These are phyloP conservation scores for Asterophora parasitica DNA, from an alignment of 768 basidiomycete genomes.

Conservation along the genomic window DNA sequence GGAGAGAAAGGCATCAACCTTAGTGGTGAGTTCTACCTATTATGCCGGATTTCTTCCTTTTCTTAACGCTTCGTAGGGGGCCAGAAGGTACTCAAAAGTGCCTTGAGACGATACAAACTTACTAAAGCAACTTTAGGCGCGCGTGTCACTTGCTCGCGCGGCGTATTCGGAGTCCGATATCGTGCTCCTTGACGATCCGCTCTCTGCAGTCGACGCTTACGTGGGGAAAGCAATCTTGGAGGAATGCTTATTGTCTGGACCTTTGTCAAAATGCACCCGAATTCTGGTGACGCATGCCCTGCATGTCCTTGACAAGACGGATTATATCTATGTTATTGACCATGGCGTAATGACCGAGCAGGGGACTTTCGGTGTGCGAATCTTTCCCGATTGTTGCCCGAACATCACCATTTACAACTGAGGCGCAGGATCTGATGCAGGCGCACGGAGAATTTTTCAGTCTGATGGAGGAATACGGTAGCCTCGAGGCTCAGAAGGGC, in stretches of 20 bases:
- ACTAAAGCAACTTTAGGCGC: conserved; percentile 40
- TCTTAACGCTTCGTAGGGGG: conserved; percentile 22
- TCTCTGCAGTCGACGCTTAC: conserved; percentile 75
- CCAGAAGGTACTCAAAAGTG: conserved; percentile 26
- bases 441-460: conserved; percentile 39
- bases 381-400: conserved; percentile 1
- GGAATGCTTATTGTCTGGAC: conserved; percentile 52
- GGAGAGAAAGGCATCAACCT: conserved; percentile 76
- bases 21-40: conserved; percentile 35
- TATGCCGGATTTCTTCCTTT: no score
- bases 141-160: conserved; percentile 73
- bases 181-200: conserved; percentile 77
- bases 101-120: neutral
- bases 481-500: conserved; percentile 31
- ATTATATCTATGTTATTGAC: conserved; percentile 63
- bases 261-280: conserved; percentile 49
- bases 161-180: conserved; percentile 72
- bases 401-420: neutral
- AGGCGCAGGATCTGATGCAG: conserved; percentile 38
- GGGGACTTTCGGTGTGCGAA: conserved; percentile 50
- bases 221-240: conserved; percentile 66
- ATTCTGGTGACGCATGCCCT: conserved; percentile 60
- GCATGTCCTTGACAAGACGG: conserved; percentile 53
- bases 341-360: conserved; percentile 55
- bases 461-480: conserved; percentile 55